phyloP scores from a whole-genome alignment of 75 land plant species.

The Pinus tabuliformis region DNA sequence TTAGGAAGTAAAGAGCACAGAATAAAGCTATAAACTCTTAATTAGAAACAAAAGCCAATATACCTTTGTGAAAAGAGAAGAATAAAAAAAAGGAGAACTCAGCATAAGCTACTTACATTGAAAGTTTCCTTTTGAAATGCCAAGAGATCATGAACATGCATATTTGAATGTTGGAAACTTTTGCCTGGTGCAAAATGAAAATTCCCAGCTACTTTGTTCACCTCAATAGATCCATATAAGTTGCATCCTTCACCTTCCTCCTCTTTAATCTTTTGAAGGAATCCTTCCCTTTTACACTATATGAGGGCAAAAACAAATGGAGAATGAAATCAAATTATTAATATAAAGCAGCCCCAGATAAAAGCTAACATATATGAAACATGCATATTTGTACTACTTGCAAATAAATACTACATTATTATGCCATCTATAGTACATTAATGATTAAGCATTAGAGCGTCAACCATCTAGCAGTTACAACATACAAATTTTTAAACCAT shows the following conservation, averaged over 20 bases:
- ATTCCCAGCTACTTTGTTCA: slow-evolving; percentile 97
- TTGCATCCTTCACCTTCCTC: slow-evolving; percentile 99
- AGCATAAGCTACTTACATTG: slow-evolving; percentile 53
- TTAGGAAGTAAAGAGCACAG: not conserved
- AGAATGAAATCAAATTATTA: not conserved
- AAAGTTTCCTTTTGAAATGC: slow-evolving; percentile 69
- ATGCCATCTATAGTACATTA: too few species aligned
- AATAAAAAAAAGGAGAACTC: too few species aligned
- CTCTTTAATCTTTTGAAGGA: slow-evolving; percentile 79
- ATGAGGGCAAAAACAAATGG: not conserved
- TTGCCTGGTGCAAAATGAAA: slow-evolving; percentile 98
- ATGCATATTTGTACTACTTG: too few species aligned
- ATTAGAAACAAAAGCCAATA: not conserved
- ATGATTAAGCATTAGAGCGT: too few species aligned
- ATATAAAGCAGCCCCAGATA: not conserved
- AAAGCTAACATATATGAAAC: not conserved
- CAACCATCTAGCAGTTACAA: too few species aligned
- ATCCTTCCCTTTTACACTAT: slow-evolving; percentile 99
- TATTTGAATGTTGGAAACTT: slow-evolving; percentile 83
- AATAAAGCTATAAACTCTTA: not conserved
- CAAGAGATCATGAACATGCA: slow-evolving; percentile 71
- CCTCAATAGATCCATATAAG: slow-evolving; percentile 89
- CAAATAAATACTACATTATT: too few species aligned
- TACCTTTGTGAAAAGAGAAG: not conserved
- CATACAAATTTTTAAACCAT: too few species aligned